A percentile compares a stretch with the other conserved stretches of the same genome.
Evolutionary conservation across 768 basidiomycete species (phyloP).

Genomic region (Termitomyces heimii): DNA sequence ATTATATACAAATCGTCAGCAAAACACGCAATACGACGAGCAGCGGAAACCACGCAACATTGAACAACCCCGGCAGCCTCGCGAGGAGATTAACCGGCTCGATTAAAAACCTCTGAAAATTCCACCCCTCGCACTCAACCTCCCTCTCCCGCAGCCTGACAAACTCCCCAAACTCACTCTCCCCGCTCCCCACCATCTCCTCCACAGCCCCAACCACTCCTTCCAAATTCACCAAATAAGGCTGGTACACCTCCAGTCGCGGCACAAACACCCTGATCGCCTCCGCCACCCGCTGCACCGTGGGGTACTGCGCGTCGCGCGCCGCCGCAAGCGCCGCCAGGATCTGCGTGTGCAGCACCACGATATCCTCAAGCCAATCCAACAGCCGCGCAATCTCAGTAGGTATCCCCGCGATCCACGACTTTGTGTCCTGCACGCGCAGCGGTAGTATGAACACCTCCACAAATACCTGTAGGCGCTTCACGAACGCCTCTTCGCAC

Average conservation of each 20-base stretch:
- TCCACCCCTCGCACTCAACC: conserved; percentile 54
- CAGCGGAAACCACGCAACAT: conserved; percentile 43
- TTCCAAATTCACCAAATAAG: conserved; percentile 74
- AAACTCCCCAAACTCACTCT: conserved; percentile 82
- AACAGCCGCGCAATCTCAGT: conserved; percentile 63
- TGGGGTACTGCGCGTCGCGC: conserved; percentile 33
- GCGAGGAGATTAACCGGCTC: conserved; percentile 73
- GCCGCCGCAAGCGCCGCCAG: conserved; percentile 29
- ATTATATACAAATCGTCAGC: background rate
- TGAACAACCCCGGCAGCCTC: conserved; percentile 67
- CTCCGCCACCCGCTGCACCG: conserved; percentile 51
- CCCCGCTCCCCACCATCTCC: conserved; percentile 37
- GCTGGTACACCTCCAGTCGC: conserved; percentile 77
- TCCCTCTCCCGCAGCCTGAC: conserved; percentile 58
- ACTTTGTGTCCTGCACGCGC: conserved; percentile 58
- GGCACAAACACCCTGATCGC: conserved; percentile 55
- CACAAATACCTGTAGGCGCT: conserved; percentile 58
- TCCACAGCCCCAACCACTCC: conserved; percentile 50
- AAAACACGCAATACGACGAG: background rate
- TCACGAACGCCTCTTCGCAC: conserved; percentile 65
- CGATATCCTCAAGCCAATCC: conserved; percentile 87
- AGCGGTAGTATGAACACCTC: conserved; percentile 75
- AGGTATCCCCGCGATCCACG: conserved; percentile 83
- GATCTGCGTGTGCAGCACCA: conserved; percentile 68
- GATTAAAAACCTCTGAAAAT: conserved; percentile 58